These are phyloP conservation scores for Theileria annulata DNA, from an alignment of 169 alveolate species.

Conservation along the genomic window DNA sequence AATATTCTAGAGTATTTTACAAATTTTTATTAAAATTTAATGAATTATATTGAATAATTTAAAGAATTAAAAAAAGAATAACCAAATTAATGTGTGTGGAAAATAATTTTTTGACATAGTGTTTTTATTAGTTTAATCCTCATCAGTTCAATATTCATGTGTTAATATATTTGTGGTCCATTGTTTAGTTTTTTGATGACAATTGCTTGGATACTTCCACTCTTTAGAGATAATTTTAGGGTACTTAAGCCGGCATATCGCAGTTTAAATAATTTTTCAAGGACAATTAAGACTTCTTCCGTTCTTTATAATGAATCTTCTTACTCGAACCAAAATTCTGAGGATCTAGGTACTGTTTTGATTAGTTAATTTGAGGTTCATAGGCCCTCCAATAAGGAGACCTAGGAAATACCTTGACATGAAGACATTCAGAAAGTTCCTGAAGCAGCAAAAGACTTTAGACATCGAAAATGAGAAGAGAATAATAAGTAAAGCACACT, in stretches of 20 bases:
- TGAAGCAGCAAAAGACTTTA: slow-evolving; percentile 73
- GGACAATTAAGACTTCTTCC: slow-evolving; percentile 32
- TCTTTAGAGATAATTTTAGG: not conserved
- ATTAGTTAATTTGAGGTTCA: not conserved
- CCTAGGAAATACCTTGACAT: slow-evolving; percentile 74
- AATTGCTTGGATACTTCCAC: not conserved
- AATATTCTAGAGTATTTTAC: no score
- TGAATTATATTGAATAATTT: no score
- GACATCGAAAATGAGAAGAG: slow-evolving; percentile 76
- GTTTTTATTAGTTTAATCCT: no score
- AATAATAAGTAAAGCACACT: slow-evolving; percentile 69
- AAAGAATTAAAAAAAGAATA: no score
- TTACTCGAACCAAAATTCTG: not conserved
- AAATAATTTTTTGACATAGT: no score
- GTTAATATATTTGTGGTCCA: no score
- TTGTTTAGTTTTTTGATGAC: not conserved
- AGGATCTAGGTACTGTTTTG: slow-evolving; percentile 49
- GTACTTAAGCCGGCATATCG: not conserved
- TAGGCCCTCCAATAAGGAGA: slow-evolving; percentile 76
- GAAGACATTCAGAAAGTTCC: slow-evolving; percentile 73
- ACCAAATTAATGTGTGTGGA: no score
- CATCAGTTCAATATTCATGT: no score
- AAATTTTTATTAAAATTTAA: no score
- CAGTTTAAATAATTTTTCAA: not conserved
- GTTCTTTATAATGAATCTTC: slow-evolving; percentile 19